A percentile compares a stretch with the other conserved stretches of the same genome.
Evolutionary conservation across 768 basidiomycete genomes (phyloP).

Genomic region (Pisolithus orientalis): DNA sequence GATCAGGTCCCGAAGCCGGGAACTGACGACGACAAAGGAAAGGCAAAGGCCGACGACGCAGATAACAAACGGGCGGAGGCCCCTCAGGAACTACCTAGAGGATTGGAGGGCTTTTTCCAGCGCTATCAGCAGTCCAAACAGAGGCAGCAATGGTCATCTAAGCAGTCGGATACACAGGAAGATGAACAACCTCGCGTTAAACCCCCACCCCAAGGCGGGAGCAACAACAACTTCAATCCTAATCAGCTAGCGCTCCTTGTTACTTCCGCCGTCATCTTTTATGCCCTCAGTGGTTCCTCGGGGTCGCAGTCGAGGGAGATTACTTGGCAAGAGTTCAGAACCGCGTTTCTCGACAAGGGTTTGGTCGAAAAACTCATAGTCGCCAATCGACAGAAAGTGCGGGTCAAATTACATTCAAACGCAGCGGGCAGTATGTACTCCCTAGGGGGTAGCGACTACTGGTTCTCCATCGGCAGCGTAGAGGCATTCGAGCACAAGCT

Average conservation of each 20-base stretch:
- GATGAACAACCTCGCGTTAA: slow-evolving; percentile 33
- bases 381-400: slow-evolving; percentile 84
- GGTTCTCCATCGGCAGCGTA: slow-evolving; percentile 96
- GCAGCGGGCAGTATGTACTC: slow-evolving; percentile 78
- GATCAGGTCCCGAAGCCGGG: slow-evolving; percentile 20
- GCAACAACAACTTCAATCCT: slow-evolving; percentile 46
- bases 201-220: slow-evolving; percentile 42
- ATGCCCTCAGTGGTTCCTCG: slow-evolving; percentile 45
- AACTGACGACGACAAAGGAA: slow-evolving; percentile 27
- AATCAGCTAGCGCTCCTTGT: slow-evolving; percentile 56
- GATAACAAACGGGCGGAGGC: slow-evolving; percentile 26
- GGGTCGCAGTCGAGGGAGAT: slow-evolving; percentile 73
- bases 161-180: slow-evolving; percentile 22
- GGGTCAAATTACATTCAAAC: slow-evolving; percentile 89
- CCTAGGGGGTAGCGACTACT: slow-evolving; percentile 58
- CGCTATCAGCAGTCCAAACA: slow-evolving; percentile 45
- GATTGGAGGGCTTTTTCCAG: slow-evolving; percentile 74
- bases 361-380: slow-evolving; percentile 92
- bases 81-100: slow-evolving; percentile 48
- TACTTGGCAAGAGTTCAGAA: slow-evolving; percentile 99
- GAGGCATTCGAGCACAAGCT: slow-evolving; percentile 95
- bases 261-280: slow-evolving; percentile 56
- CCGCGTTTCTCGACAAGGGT: slow-evolving; percentile 93
- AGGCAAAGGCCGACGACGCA: slow-evolving; percentile 29
- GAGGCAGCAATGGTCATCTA: slow-evolving; percentile 23